These are phyloP conservation scores for Hypseocharis bilobata DNA, from an alignment of 441 rosid genomes.

Conservation along the genomic window DNA sequence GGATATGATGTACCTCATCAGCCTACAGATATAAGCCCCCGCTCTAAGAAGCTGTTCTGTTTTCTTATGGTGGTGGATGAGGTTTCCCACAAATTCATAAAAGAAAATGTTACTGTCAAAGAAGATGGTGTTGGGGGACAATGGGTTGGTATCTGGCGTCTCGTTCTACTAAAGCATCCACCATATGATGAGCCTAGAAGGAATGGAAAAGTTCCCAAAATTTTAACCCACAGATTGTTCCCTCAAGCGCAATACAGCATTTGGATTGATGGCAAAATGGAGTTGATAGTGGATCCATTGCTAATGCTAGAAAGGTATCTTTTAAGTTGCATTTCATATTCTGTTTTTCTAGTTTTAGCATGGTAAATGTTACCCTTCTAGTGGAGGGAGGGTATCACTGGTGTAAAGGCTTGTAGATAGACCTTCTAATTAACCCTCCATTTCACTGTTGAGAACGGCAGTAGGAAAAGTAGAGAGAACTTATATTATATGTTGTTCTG, in stretches of 20 bases:
- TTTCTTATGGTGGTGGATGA: constrained; percentile 87
- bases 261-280: constrained; percentile 99
- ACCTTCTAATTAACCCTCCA: not conserved
- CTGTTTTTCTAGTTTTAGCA: not conserved
- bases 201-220: constrained; percentile 94
- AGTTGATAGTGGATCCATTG: constrained; percentile 80
- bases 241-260: constrained; percentile 89
- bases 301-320: constrained; percentile 77
- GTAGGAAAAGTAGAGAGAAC: not conserved
- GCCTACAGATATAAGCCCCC: constrained; percentile 68
- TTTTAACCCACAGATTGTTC: constrained; percentile 86
- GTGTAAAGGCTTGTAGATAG: no score
- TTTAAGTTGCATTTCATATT: not conserved
- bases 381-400: no score
- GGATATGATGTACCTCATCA: constrained; percentile 85
- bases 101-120: constrained; percentile 48
- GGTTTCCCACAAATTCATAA: constrained; percentile 58
- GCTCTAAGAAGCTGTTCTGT: constrained; percentile 72
- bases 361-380: no score
- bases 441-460: not conserved
- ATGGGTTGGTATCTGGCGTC: constrained; percentile 96
- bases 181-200: constrained; percentile 95
- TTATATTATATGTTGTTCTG: not conserved
- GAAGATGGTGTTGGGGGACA: constrained; percentile 52
- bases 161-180: constrained; percentile 57